Conservation (phyloP, 495 filamentous ascomycete species). For the Umbilicaria muhlenbergii region DNA sequence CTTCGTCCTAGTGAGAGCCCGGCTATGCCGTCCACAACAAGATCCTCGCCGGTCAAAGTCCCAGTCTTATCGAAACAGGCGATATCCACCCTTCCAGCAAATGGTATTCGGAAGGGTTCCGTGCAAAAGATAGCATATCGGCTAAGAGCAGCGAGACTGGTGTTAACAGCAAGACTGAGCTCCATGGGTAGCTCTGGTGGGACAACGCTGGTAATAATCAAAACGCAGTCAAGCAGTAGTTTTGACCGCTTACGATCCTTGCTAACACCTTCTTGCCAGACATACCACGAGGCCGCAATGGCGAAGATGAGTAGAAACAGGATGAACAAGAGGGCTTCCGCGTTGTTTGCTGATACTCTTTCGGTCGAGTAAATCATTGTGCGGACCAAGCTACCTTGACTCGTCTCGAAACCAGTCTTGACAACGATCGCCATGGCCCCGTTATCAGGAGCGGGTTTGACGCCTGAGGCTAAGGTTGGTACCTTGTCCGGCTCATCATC, state of each 20-base stretch:
- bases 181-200: constrained; percentile 98
- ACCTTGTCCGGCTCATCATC: constrained; percentile 50
- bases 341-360: constrained; percentile 93
- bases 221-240: constrained; percentile 88
- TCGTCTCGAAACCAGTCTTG: constrained; percentile 98
- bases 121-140: constrained; percentile 97
- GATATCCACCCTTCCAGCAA: constrained; percentile 86
- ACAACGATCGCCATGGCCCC: constrained; percentile 88
- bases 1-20: constrained; percentile 59
- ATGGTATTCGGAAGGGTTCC: constrained; percentile 98
- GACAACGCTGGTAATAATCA: constrained; percentile 95
- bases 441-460: constrained; percentile 69
- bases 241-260: constrained; percentile 94
- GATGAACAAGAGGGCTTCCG: constrained; percentile 88
- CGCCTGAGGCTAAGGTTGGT: constrained; percentile 48
- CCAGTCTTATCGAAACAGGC: constrained; percentile 99
- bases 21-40: constrained; percentile 94
- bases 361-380: constrained; percentile 99
- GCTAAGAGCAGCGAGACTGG: constrained; percentile 88
- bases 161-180: constrained; percentile 92
- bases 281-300: constrained; percentile 97
- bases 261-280: constrained; percentile 89
- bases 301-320: constrained; percentile 93
- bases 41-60: constrained; percentile 89
- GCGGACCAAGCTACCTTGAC: constrained; percentile 89